Evolutionary conservation across 129 eudicot species (phyloP), one percentile per base, ranked within the genome.

Genomic region (Lactuca saligna): DNA sequence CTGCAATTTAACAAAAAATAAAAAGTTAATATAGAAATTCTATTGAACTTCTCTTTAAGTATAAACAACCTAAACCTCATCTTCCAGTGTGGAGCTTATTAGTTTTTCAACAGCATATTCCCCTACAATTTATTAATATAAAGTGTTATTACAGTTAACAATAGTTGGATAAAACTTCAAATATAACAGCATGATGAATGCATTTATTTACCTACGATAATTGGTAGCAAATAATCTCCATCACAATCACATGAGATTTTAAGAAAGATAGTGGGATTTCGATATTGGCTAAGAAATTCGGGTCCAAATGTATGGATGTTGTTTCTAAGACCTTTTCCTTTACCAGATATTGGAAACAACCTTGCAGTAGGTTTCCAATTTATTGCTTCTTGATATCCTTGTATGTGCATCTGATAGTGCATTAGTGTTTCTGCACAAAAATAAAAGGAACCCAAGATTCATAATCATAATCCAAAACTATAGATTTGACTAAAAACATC

Each of bases 221-320:
- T 85, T 38, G 96, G 96, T 55, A 88, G 82, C 84, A 88, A 65
- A 71, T 82, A 88, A 63, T 88, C 91, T 73, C 81, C 96, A 70
- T 85, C 91, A 79, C 91, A 88, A 66, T 85, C 88, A 76, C 96
- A 88, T 4, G 91, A 85, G 17, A 88, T 85, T 75, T 88, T 88
- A 54, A 88, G 88, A 59, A 88, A 88, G 17, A 88, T 88, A 25
- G 96, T 88, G 17, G 96, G 91, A 70, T 77, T 69, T 66, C 46
- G 86, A 79, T 78, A 88, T 44, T 72, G 86, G 46, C 73, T 86
- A 74, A 88, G 88, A 70, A 85, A 65, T 37, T 78, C 87, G 39
- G 81, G 75, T 48, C 91, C 96, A 56, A 88, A 17, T 11, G 72
- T 56, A 46, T 67, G 72, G 54, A 77, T 44, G 20, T 70, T 71